Conservation (phyloP, 305 asterid species). For the Lippia alba region DNA sequence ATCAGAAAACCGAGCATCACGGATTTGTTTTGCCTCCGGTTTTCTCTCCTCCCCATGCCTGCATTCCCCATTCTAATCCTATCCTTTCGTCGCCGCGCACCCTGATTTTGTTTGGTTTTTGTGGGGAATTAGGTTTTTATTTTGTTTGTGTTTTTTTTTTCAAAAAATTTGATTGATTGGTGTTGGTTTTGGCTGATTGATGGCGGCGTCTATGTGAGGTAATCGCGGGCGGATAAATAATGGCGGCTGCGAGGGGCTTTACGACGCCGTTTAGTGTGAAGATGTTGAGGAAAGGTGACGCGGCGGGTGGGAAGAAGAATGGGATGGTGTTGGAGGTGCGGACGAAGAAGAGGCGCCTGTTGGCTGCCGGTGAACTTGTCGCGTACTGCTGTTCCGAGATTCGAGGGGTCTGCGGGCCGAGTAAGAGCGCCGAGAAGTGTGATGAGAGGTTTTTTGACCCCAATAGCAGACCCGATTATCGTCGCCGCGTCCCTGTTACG, state of each 20-base stretch:
- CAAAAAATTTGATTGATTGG: neutral
- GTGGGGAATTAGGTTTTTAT: constrained; percentile 35
- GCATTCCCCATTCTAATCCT: constrained; percentile 17
- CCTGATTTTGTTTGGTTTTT: constrained; percentile 12
- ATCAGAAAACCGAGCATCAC: constrained; percentile 30
- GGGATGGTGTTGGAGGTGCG: constrained; percentile 45
- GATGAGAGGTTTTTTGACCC: constrained; percentile 58
- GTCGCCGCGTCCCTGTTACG: constrained; percentile 53
- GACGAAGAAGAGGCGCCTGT: constrained; percentile 54
- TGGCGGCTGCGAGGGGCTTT: constrained; percentile 64
- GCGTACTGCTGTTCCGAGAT: constrained; percentile 67
- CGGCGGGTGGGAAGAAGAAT: constrained; percentile 39
- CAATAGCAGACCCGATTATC: constrained; percentile 45
- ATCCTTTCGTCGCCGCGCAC: neutral
- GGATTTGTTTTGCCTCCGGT: constrained; percentile 26
- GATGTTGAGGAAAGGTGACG: constrained; percentile 40
- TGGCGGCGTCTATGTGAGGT: constrained; percentile 34
- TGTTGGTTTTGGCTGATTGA: neutral
- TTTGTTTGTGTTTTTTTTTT: constrained; percentile 24
- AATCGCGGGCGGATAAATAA: neutral
- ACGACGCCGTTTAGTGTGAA: constrained; percentile 52
- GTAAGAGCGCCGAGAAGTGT: constrained; percentile 53
- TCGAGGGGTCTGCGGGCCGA: constrained; percentile 44
- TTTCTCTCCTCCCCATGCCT: constrained; percentile 35
- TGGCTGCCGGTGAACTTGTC: constrained; percentile 39